phyloP scores from a whole-genome alignment of 106 monocot species.

The Amphibolis antarctica region DNA sequence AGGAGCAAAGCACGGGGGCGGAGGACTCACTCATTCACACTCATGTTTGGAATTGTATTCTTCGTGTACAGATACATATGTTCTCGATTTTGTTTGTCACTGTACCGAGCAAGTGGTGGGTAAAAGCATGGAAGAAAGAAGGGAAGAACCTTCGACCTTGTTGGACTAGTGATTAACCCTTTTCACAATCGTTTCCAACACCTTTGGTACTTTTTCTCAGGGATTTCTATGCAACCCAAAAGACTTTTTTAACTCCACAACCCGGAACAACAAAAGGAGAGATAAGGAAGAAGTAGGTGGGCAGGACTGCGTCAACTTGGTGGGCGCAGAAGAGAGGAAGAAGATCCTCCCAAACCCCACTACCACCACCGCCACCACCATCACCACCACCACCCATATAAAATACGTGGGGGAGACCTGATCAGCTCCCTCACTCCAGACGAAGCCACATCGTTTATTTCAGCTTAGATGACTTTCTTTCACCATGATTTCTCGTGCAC shows the following conservation, averaged over 20 bases:
- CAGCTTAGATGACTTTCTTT: too few relatives aligned
- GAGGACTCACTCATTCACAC: not conserved
- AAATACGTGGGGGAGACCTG: not conserved
- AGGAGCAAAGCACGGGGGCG: not conserved
- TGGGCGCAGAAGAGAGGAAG: not conserved
- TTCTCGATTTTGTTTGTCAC: not conserved
- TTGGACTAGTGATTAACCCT: not conserved
- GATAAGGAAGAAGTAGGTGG: not conserved
- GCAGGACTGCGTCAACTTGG: not conserved
- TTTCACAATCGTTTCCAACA: not conserved
- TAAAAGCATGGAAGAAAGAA: too few relatives aligned
- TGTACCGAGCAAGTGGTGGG: not conserved
- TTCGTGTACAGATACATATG: not conserved
- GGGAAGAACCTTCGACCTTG: too few relatives aligned
- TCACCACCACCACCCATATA: conserved; percentile 1
- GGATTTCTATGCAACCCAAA: not conserved
- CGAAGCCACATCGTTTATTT: too few relatives aligned
- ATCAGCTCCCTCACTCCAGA: too few relatives aligned
- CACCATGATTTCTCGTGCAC: too few relatives aligned
- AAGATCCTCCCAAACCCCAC: conserved; percentile 5
- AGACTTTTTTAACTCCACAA: not conserved
- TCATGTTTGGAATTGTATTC: not conserved
- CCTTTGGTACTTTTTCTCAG: not conserved
- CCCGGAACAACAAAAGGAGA: not conserved
- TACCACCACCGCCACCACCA: too few relatives aligned